phyloP scores from a whole-genome alignment of 1,284 basidiomycete genomes.

The Chiua sp. region DNA sequence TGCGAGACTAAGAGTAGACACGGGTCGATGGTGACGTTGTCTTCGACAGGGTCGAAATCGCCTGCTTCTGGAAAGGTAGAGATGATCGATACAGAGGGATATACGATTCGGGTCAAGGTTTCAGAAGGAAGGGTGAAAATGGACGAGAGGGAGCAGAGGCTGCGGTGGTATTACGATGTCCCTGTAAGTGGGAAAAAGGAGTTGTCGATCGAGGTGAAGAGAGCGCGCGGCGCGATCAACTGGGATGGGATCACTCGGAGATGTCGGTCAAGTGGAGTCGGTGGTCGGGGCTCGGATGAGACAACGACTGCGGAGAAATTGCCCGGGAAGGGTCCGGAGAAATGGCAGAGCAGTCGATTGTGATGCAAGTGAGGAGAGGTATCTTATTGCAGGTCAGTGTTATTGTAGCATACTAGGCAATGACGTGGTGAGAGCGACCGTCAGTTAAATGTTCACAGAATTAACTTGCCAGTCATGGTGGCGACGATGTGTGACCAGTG shows the following conservation, averaged over 20 bases:
- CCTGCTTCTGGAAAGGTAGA: conserved; percentile 3
- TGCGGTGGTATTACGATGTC: conserved; percentile 88
- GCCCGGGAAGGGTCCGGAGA: conserved; percentile 13
- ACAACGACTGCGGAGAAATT: conserved; percentile 8
- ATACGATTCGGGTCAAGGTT: conserved; percentile 54
- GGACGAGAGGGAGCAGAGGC: conserved; percentile 65
- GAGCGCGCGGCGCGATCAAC: conserved; percentile 67
- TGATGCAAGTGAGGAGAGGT: conserved; percentile 1
- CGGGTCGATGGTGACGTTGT: conserved; percentile 32
- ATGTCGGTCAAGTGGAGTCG: neutral
- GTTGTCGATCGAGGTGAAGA: conserved; percentile 69
- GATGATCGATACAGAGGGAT: conserved; percentile 29
- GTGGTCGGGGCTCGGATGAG: neutral
- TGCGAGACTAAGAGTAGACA: conserved; percentile 8
- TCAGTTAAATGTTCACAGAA: neutral
- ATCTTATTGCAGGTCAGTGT: no score
- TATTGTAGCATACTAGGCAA: neutral
- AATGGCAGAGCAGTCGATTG: conserved; percentile 20
- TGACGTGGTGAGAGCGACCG: neutral
- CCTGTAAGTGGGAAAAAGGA: conserved; percentile 57
- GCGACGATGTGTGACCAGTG: neutral
- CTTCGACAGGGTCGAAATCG: conserved; percentile 4
- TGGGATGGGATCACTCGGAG: conserved; percentile 7
- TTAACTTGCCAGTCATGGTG: conserved; percentile 12
- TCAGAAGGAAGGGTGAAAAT: conserved; percentile 70